Evolutionary conservation across 1,284 basidiomycete genomes (phyloP), one percentile per base, ranked within the genome.

Genomic region (Kwoniella shivajii): DNA sequence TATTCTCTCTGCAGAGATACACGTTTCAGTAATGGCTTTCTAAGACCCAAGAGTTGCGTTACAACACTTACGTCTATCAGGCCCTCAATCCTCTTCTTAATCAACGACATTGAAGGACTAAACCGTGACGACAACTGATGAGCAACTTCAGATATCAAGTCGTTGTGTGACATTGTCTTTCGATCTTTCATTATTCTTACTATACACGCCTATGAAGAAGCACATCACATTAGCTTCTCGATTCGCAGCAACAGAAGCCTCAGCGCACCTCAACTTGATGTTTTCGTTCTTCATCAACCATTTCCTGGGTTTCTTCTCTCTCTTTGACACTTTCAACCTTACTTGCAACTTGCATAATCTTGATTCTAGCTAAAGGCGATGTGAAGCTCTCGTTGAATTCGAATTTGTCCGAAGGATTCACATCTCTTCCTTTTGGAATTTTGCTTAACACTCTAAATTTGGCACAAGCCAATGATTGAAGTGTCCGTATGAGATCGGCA

Each of bases 181-280:
- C 94, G 82, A 72, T 92, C 88, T 80, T 99, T 99, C 96, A 99
- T 99, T 36, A 98, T 88, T 37, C 96, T 87, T 24, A 99, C 96
- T 60, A 99, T 90, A 71, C 92, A 97, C 1, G 94, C 94, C 92
- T 96, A 64, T 24, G n/a, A n/a, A n/a, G n/a, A n/a, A n/a, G n/a
- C n/a, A n/a, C n/a, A n/a, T n/a, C n/a, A n/a, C 42, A 26, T 38
- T 16, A 45, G 51, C 18, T 13, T 36, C 31, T 20, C 11, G n/a
- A n/a, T n/a, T n/a, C n/a, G n/a, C 22, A 34, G 3, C 5, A 9
- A 34, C 29, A 22, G 22, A 9, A n/a, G 20, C 7, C 2, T 47
- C 1, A 7, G 79, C 84, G 61, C 60, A 91, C 93, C 80, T 99
- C 95, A 41, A 88, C 90, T 73, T 95, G 88, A 73, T 92, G 88